A percentile compares a stretch with the other conserved stretches of the same genome.
These are phyloP conservation scores for Skeletonema marinoi DNA, from an alignment of 108 stramenopile genomes.

Conservation along the genomic window DNA sequence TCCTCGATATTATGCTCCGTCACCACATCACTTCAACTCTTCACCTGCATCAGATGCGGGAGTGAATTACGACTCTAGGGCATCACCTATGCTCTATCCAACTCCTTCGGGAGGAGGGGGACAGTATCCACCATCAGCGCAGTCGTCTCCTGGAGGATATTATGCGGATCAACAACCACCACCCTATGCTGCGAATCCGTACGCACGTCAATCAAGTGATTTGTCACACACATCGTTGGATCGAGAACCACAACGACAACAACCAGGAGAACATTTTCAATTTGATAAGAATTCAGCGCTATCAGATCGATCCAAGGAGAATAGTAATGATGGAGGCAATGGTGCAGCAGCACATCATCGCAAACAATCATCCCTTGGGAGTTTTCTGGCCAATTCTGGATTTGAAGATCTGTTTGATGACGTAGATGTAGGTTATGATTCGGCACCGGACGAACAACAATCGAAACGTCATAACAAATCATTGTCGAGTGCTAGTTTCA, in stretches of 20 bases:
- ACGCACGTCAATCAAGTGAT: slow-evolving; percentile 33
- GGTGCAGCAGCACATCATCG: slow-evolving; percentile 44
- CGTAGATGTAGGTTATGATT: slow-evolving; percentile 6
- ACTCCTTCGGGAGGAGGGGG: slow-evolving; percentile 6
- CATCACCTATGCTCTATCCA: slow-evolving; percentile 19
- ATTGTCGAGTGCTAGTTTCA: slow-evolving; percentile 62
- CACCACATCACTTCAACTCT: slow-evolving; percentile 4
- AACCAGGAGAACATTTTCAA: slow-evolving; percentile 1
- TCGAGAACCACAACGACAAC: slow-evolving; percentile 24
- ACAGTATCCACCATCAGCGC: slow-evolving; percentile 8
- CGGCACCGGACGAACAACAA: slow-evolving; percentile 25
- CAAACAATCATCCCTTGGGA: slow-evolving; percentile 59
- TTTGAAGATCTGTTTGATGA: slow-evolving; percentile 26
- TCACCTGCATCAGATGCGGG: slow-evolving; percentile 18
- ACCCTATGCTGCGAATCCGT: neutral
- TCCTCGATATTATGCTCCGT: slow-evolving; percentile 5
- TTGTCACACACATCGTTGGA: slow-evolving; percentile 50
- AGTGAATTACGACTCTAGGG: neutral
- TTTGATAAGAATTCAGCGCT: neutral
- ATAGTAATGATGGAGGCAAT: neutral
- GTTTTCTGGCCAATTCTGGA: slow-evolving; percentile 27
- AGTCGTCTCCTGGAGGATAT: slow-evolving; percentile 8
- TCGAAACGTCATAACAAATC: slow-evolving; percentile 61
- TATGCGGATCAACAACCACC: neutral
- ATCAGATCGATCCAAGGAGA: neutral